Percentiles rank a stretch among this genome's conserved stretches.
These are phyloP conservation scores for Chondrus crispus DNA, from an alignment of 23 red algal genomes.

Conservation along the genomic window DNA sequence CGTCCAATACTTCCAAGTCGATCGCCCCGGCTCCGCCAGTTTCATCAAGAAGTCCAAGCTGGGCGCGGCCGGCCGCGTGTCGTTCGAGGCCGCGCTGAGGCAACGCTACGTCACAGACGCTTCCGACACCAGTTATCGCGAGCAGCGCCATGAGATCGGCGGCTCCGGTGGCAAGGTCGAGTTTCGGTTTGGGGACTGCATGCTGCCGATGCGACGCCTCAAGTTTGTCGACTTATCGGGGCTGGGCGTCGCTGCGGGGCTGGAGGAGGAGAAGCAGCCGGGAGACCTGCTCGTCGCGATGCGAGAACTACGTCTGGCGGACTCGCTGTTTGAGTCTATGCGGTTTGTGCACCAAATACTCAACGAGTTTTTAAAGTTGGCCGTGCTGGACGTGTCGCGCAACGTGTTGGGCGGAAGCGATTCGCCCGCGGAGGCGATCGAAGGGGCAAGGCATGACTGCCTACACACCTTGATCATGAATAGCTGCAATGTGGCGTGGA, in stretches of 20 bases:
- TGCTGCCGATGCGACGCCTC: not conserved
- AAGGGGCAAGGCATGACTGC: not conserved
- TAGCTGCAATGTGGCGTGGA: conserved; percentile 1
- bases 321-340: conserved; percentile 23
- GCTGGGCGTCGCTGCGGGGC: not conserved
- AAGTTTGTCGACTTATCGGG: conserved; percentile 23
- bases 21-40: not conserved
- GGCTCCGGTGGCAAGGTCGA: not conserved
- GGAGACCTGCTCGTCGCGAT: not conserved
- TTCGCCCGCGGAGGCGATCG: not conserved
- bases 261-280: not conserved
- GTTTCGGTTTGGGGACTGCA: not conserved
- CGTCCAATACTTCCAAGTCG: conserved; percentile 27
- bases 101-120: conserved; percentile 1
- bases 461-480: conserved; percentile 27
- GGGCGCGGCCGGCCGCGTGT: conserved; percentile 11
- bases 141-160: not conserved
- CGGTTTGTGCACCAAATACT: not conserved
- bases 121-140: not conserved
- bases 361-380: not conserved
- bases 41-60: conserved; percentile 40
- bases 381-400: conserved; percentile 10
- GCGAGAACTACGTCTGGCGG: not conserved
- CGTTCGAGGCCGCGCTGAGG: conserved; percentile 13
- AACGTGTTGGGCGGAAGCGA: conserved; percentile 28